Evolutionary conservation across 345 rosid genomes (phyloP), one percentile per base, ranked within the genome.

Genomic region (Hibiscus mutabilis): DNA sequence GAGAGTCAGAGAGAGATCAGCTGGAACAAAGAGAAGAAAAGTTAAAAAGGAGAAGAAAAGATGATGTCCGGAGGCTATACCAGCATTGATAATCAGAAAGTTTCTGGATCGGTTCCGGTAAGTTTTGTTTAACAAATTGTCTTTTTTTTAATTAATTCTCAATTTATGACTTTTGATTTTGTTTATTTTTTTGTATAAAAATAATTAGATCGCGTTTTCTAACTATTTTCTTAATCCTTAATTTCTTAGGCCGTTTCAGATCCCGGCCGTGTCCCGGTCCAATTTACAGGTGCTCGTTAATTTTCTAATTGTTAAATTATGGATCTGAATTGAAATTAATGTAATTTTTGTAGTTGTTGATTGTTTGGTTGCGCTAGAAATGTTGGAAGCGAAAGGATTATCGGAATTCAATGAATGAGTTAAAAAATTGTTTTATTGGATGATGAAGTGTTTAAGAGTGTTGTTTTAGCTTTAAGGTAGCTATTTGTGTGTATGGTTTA

Each of bases 1-100:
- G 29, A 19, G 52, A 14, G 52, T 14, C 13, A 14, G 51, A 46
- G 31, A 22, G 33, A 15, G 64, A 70, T 70, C 55, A 37, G 55
- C 2, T 22, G 9, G 33, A 61, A 44, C 27, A 31, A 71, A 72
- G 59, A 52, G 46, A 66, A 42, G 18, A n/a, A 59, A 29, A 25
- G 6, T 3, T 0, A 31, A 33, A 33, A 33, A 33, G 5, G 72
- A 35, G 63, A 47, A 14, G 83, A 59, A 70, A 92, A 87, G 92
- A 95, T 92, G 98, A 87, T 92, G 91, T 84, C 92, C 66, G 98
- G 98, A 31, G 89, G 84, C 22, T 95, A 95, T 83, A 86, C 99
- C 21, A 86, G 85, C 79, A 80, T 95, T 67, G 99, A 92, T 37
- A 87, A 84, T 67, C 97, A 90, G 78, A 85, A 86, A 79, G 96